Conservation (phyloP, 306 rosid genomes). For the Sindora glabra region DNA sequence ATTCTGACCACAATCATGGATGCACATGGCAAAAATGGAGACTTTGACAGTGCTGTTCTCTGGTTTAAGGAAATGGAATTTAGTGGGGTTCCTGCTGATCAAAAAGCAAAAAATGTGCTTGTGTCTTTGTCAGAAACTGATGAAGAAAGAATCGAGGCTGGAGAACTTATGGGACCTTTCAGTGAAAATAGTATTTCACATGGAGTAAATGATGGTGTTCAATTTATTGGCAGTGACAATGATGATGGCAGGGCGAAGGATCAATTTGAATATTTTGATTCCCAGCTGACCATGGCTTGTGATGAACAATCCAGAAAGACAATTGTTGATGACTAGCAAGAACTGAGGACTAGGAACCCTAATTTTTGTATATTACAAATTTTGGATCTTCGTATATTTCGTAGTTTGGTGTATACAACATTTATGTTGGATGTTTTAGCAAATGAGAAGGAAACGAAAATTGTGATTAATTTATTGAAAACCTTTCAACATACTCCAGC, state of each 20-base stretch:
- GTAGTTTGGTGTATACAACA: too few species aligned
- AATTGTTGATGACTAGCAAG: conserved; percentile 17
- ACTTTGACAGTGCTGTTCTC: conserved; percentile 64
- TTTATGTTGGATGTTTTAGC: too few species aligned
- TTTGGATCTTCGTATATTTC: conserved; percentile 9
- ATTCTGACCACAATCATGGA: conserved; percentile 84
- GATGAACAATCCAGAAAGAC: conserved; percentile 11
- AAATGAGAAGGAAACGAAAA: too few species aligned
- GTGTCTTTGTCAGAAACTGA: conserved; percentile 65
- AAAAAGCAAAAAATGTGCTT: conserved; percentile 79
- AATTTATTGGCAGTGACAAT: conserved; percentile 16
- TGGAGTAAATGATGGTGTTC: conserved; percentile 14
- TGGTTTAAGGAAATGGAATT: conserved; percentile 89
- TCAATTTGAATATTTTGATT: conserved; percentile 26
- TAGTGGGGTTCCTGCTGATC: conserved; percentile 57
- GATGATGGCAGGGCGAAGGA: conserved; percentile 15
- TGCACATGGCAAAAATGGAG: conserved; percentile 70
- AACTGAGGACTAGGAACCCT: conserved; percentile 11
- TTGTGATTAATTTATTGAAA: too few species aligned
- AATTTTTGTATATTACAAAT: conserved; percentile 27
- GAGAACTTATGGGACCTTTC: conserved; percentile 37
- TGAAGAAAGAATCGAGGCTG: conserved; percentile 51
- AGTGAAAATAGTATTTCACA: conserved; percentile 20
- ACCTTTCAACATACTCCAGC: too few species aligned
- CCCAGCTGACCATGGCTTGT: conserved; percentile 13